Percentiles rank a stretch among this genome's conserved stretches.
phyloP scores from a whole-genome alignment of 1,284 basidiomycete species.

The Flammula alnicola region DNA sequence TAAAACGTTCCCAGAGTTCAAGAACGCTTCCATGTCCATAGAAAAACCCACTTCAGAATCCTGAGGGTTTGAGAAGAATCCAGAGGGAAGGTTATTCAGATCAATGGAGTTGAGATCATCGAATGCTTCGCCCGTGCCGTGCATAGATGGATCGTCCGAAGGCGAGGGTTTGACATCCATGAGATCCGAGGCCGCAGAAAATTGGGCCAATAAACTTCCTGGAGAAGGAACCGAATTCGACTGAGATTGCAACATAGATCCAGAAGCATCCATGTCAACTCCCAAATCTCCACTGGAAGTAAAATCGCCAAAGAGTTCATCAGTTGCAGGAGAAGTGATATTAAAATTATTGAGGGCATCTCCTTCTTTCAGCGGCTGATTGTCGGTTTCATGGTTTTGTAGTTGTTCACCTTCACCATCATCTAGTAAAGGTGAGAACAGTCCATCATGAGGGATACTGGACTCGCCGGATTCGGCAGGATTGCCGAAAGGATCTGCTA shows the following conservation, averaged over 20 bases:
- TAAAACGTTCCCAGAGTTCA: slow-evolving; percentile 19
- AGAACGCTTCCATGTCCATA: slow-evolving; percentile 42
- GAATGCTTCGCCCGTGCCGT: slow-evolving; percentile 37
- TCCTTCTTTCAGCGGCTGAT: slow-evolving; percentile 25
- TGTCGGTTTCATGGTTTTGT: background rate
- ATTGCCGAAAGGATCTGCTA: slow-evolving; percentile 60
- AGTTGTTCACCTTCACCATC: slow-evolving; percentile 22
- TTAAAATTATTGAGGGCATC: slow-evolving; percentile 22
- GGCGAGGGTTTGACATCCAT: slow-evolving; percentile 27
- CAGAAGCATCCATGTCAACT: slow-evolving; percentile 7
- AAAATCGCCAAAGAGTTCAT: slow-evolving; percentile 29
- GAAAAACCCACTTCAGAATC: slow-evolving; percentile 37
- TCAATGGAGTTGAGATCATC: slow-evolving; percentile 48
- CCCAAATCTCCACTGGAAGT: slow-evolving; percentile 16
- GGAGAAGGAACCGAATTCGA: slow-evolving; percentile 38
- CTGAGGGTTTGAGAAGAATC: slow-evolving; percentile 38
- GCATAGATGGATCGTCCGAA: slow-evolving; percentile 23
- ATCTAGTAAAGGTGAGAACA: slow-evolving; percentile 50
- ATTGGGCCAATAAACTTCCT: slow-evolving; percentile 43
- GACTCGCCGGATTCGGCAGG: slow-evolving; percentile 35
- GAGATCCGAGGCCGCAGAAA: slow-evolving; percentile 32
- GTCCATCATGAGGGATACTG: slow-evolving; percentile 40
- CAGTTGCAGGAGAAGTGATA: slow-evolving; percentile 23
- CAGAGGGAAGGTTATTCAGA: slow-evolving; percentile 40
- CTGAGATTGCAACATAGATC: slow-evolving; percentile 8